These are phyloP conservation scores for Hypoxylon sp. DNA, from an alignment of 2,329 filamentous ascomycete species.

Conservation along the genomic window DNA sequence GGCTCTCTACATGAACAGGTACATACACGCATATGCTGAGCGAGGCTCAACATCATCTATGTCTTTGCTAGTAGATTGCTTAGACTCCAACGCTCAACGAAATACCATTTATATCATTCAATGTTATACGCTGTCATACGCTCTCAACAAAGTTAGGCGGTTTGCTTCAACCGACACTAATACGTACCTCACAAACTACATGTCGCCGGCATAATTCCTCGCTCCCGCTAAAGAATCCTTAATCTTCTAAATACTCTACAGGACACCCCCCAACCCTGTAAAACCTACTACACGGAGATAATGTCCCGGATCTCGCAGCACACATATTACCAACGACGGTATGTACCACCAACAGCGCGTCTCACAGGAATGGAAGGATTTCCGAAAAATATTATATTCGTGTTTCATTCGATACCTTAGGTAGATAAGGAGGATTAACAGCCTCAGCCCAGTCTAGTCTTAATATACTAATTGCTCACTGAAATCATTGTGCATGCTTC, in stretches of 20 bases:
- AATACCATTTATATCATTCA: constrained; percentile 8
- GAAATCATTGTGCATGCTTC: constrained; percentile 6
- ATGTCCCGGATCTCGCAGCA: constrained; percentile 5
- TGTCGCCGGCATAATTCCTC: constrained; percentile 1
- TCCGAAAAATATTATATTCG: not conserved
- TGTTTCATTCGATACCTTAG: not conserved
- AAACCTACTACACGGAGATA: constrained; percentile 1
- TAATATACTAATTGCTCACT: not conserved
- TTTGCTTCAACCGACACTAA: constrained; percentile 25
- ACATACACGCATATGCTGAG: constrained; percentile 5
- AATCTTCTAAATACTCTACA: constrained; percentile 4
- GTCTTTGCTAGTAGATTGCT: not conserved
- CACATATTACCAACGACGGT: constrained; percentile 2
- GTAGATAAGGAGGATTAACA: constrained; percentile 6
- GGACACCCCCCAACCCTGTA: constrained; percentile 11
- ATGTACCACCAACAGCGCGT: constrained; percentile 18
- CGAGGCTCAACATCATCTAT: constrained; percentile 8
- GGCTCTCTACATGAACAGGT: constrained; percentile 28
- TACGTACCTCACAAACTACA: not conserved
- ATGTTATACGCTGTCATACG: too few relatives aligned
- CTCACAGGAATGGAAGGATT: constrained; percentile 3
- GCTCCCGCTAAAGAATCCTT: constrained; percentile 28
- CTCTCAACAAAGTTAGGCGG: constrained; percentile 1
- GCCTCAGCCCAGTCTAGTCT: constrained; percentile 3
- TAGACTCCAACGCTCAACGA: not conserved